These are phyloP conservation scores for Alternaria tenuissima DNA, from an alignment of 2,329 filamentous ascomycete genomes.

Conservation along the genomic window DNA sequence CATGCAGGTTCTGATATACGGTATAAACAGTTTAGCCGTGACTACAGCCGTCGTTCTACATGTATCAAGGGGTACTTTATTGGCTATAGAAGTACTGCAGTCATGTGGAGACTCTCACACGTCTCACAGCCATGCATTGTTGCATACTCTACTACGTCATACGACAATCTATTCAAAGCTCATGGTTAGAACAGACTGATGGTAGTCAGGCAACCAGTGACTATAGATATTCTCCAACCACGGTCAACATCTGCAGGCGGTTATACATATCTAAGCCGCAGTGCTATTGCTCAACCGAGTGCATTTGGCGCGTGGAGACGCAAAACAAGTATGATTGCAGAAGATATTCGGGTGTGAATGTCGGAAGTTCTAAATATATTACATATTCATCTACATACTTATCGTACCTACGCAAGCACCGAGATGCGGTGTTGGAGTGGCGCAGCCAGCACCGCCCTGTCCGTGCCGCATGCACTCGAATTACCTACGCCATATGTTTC, in stretches of 20 bases:
- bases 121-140: neutral
- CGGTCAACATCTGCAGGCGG: neutral
- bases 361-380: neutral
- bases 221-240: neutral
- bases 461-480: constrained; percentile 9
- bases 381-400: neutral
- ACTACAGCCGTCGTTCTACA: neutral
- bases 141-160: neutral
- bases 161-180: neutral
- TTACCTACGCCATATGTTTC: neutral
- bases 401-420: neutral
- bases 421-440: neutral
- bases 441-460: constrained; percentile 1
- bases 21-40: neutral
- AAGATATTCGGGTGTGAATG: neutral
- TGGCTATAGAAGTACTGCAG: neutral
- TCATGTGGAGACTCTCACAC: neutral
- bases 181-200: neutral
- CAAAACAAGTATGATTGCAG: neutral
- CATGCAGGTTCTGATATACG: no score
- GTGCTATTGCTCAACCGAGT: neutral
- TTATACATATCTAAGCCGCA: neutral
- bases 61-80: neutral
- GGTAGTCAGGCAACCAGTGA: neutral
- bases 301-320: neutral